A percentile compares a stretch with the other conserved stretches of the same genome.
Evolutionary conservation across 2,329 filamentous ascomycete species (phyloP).

Genomic region (Paracamarosporium sp.): DNA sequence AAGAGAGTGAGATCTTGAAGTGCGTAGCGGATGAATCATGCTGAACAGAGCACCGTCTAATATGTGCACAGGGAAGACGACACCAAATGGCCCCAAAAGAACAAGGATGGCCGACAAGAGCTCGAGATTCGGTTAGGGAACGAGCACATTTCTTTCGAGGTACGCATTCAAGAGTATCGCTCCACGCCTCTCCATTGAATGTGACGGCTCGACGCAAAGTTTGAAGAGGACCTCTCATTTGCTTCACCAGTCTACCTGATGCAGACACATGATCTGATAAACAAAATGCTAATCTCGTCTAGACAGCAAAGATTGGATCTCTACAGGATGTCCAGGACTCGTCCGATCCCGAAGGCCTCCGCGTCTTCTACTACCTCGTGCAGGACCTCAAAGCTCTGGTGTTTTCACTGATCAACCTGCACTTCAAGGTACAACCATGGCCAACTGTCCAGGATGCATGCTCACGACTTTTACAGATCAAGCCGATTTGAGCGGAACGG

Average conservation of each 20-base stretch:
- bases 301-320: slow-evolving; percentile 98
- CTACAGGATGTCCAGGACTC: slow-evolving; percentile 96
- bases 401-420: slow-evolving; percentile 92
- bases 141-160: slow-evolving; percentile 98
- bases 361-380: slow-evolving; percentile 98
- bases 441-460: not conserved
- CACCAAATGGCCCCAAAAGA: slow-evolving; percentile 98
- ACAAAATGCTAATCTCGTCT: slow-evolving; percentile 27
- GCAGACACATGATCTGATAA: not conserved
- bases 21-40: slow-evolving; percentile 52
- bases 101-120: slow-evolving; percentile 97
- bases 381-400: slow-evolving; percentile 96
- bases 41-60: not conserved
- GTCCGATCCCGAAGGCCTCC: slow-evolving; percentile 90
- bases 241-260: not conserved
- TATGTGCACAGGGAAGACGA: slow-evolving; percentile 82
- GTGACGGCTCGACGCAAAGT: not conserved
- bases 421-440: slow-evolving; percentile 77
- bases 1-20: slow-evolving; percentile 97
- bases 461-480: slow-evolving; percentile 59
- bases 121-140: slow-evolving; percentile 92
- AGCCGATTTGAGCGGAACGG: slow-evolving; percentile 65
- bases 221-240: not conserved
- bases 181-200: not conserved
- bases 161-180: slow-evolving; percentile 48